A percentile compares a stretch with the other conserved stretches of the same genome.
These are phyloP conservation scores for Botryotinia narcissicola DNA, from an alignment of 2,329 filamentous ascomycete genomes.

Conservation along the genomic window DNA sequence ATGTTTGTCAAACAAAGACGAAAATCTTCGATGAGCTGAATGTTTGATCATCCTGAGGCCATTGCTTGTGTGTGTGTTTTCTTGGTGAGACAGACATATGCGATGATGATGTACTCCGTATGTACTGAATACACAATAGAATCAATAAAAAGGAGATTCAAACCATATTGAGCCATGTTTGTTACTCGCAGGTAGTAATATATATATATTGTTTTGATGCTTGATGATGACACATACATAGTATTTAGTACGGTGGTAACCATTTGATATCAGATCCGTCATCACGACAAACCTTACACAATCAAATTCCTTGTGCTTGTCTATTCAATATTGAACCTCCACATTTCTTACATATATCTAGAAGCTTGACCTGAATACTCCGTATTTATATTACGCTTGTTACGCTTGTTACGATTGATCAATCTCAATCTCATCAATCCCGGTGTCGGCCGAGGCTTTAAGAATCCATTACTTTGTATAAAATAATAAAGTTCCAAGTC, in stretches of 20 bases:
- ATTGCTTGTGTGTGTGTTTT: neutral
- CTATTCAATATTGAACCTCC: neutral
- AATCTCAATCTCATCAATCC: neutral
- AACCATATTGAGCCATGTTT: neutral
- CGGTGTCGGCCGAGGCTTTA: slow-evolving; percentile 2
- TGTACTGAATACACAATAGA: neutral
- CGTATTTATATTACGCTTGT: neutral
- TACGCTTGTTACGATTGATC: neutral
- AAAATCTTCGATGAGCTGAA: neutral
- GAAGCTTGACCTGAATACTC: neutral
- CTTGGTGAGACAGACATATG: neutral
- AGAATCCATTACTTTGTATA: too few species aligned
- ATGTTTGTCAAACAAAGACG: neutral
- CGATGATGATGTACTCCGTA: neutral
- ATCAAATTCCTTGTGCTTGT: neutral
- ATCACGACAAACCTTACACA: neutral
- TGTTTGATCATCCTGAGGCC: neutral
- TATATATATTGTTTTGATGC: neutral
- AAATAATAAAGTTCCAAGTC: neutral
- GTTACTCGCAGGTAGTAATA: neutral
- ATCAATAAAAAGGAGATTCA: neutral
- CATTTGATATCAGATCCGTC: neutral
- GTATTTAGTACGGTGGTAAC: neutral
- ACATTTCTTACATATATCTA: neutral
- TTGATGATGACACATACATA: neutral